These are phyloP conservation scores for Hemileccinum impolitum DNA, from an alignment of 768 basidiomycete species.

Conservation along the genomic window DNA sequence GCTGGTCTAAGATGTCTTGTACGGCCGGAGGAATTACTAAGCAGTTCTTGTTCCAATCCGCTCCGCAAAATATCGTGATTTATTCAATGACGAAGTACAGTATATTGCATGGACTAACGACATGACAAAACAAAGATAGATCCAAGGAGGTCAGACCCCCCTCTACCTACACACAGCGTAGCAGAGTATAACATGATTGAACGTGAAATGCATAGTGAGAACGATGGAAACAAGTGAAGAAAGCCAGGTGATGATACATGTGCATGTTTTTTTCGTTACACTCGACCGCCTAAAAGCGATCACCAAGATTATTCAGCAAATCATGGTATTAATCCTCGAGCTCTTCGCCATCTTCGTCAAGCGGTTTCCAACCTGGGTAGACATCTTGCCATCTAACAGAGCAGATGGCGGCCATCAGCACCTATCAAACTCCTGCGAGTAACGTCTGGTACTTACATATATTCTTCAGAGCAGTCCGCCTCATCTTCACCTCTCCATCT, in stretches of 20 bases:
- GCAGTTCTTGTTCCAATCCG: too few relatives aligned
- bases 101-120: not conserved
- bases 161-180: not conserved
- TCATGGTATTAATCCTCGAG: not conserved
- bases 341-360: slow-evolving; percentile 18
- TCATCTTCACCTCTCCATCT: slow-evolving; percentile 4
- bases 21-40: too few relatives aligned
- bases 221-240: not conserved
- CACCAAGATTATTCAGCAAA: not conserved
- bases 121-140: not conserved
- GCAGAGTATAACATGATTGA: not conserved
- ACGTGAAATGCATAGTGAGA: not conserved
- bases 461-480: not conserved
- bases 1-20: too few relatives aligned
- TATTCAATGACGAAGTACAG: not conserved
- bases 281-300: not conserved
- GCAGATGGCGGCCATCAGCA: not conserved
- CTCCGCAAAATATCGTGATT: not conserved
- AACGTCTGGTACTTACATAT: slow-evolving; percentile 3
- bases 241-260: not conserved
- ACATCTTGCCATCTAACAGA: slow-evolving; percentile 17
- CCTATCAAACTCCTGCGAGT: not conserved
- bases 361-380: slow-evolving; percentile 17
- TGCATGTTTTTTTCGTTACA: not conserved
- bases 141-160: not conserved